phyloP scores from a whole-genome alignment of 805 yeast species.

The Cyberlindnera petersonii region DNA sequence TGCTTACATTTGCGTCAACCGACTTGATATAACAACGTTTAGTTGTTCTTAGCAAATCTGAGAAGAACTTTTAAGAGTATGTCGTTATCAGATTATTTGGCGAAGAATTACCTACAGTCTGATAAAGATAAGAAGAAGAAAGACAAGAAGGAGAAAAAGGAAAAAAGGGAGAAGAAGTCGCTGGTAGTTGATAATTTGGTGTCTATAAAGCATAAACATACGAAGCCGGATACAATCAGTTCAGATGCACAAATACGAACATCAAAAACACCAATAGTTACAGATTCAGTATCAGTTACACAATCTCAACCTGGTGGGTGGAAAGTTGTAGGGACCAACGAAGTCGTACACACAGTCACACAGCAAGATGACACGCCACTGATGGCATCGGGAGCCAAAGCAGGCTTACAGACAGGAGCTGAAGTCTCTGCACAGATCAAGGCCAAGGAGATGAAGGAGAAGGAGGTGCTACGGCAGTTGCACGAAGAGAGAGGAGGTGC shows the following conservation, averaged over 20 bases:
- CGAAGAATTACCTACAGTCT: constrained; percentile 38
- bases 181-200: constrained; percentile 23
- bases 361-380: constrained; percentile 4
- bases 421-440: constrained; percentile 37
- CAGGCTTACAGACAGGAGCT: constrained; percentile 46
- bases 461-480: constrained; percentile 14
- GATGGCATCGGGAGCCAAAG: constrained; percentile 33
- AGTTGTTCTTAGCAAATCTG: no score
- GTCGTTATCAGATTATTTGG: constrained; percentile 46
- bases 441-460: constrained; percentile 28
- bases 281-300: neutral
- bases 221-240: neutral
- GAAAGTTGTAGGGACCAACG: constrained; percentile 25
- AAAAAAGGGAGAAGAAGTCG: constrained; percentile 10
- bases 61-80: constrained; percentile 27
- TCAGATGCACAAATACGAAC: no score
- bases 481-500: constrained; percentile 13
- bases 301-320: constrained; percentile 15
- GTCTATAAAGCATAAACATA: constrained; percentile 15
- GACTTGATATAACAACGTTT: no score
- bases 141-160: constrained; percentile 8
- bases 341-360: constrained; percentile 5
- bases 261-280: no score
- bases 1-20: no score
- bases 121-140: constrained; percentile 27